Conservation (phyloP, 2,329 filamentous ascomycete species). For the Fusarium sp. region DNA sequence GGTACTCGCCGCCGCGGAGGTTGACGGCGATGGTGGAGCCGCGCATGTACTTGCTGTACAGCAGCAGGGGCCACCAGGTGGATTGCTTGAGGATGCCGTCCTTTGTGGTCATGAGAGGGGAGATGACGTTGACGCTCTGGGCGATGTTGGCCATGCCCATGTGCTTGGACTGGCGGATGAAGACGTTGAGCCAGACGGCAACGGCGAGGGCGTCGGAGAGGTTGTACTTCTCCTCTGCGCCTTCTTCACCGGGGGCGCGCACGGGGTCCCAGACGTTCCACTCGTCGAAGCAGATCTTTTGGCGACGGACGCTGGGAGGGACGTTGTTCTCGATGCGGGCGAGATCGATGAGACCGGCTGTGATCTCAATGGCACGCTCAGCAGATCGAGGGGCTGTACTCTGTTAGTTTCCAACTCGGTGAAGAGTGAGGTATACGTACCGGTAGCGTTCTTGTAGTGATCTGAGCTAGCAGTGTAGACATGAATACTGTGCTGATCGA, state of each 20-base stretch:
- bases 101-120: constrained; percentile 78
- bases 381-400: constrained; percentile 71
- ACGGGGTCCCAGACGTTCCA: constrained; percentile 87
- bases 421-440: constrained; percentile 1
- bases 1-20: constrained; percentile 72
- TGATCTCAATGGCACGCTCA: constrained; percentile 79
- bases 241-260: constrained; percentile 76
- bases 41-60: constrained; percentile 72
- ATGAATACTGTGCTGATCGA: constrained; percentile 87
- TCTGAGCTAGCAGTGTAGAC: constrained; percentile 75
- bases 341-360: constrained; percentile 76
- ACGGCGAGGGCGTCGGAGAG: constrained; percentile 83
- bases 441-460: constrained; percentile 64
- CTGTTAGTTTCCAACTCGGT: not conserved
- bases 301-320: constrained; percentile 68
- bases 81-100: constrained; percentile 76
- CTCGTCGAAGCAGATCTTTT: constrained; percentile 84
- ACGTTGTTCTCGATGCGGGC: constrained; percentile 77
- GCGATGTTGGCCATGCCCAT: constrained; percentile 85
- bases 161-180: constrained; percentile 77
- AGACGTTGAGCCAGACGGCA: constrained; percentile 80
- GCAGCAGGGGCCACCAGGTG: constrained; percentile 79
- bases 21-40: constrained; percentile 76
- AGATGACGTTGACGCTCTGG: constrained; percentile 83
- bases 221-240: constrained; percentile 80